phyloP scores from a whole-genome alignment of 2,329 filamentous ascomycete species.

The Aspergillus fumigatiaffinis region DNA sequence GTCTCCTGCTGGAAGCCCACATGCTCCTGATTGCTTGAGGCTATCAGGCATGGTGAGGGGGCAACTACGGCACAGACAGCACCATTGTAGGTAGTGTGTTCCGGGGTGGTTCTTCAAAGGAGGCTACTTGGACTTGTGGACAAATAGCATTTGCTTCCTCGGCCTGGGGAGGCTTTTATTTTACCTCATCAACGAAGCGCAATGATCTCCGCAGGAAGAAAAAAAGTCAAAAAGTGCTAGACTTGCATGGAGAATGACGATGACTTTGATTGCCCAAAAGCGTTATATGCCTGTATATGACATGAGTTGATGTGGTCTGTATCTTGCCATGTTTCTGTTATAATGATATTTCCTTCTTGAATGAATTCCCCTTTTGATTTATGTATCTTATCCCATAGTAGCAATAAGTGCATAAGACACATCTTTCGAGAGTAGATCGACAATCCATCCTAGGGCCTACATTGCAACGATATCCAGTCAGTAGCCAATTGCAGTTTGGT shows the following conservation, averaged over 20 bases:
- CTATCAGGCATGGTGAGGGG: not conserved
- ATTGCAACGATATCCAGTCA: not conserved
- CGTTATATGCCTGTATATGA: constrained; percentile 27
- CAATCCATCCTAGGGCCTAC: not conserved
- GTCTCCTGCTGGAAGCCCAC: not conserved
- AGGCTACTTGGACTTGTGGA: not conserved
- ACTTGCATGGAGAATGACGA: constrained; percentile 26
- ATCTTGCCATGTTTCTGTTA: constrained; percentile 19
- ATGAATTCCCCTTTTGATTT: not conserved
- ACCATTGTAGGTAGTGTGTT: not conserved
- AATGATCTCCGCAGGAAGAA: not conserved
- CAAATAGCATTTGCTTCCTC: not conserved
- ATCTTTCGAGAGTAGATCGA: too few species aligned
- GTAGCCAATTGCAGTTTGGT: not conserved
- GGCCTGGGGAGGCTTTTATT: not conserved
- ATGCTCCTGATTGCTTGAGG: not conserved
- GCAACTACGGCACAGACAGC: not conserved
- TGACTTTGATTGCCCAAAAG: constrained; percentile 21
- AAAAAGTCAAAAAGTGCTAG: constrained; percentile 16
- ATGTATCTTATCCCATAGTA: too few species aligned
- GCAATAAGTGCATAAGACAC: not conserved
- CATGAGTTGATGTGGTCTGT: constrained; percentile 20
- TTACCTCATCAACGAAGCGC: not conserved
- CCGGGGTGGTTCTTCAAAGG: not conserved
- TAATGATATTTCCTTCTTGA: constrained; percentile 11